Base-by-base conservation (phyloP, 257 asterid genomes). In the Striga asiatica region DNA sequence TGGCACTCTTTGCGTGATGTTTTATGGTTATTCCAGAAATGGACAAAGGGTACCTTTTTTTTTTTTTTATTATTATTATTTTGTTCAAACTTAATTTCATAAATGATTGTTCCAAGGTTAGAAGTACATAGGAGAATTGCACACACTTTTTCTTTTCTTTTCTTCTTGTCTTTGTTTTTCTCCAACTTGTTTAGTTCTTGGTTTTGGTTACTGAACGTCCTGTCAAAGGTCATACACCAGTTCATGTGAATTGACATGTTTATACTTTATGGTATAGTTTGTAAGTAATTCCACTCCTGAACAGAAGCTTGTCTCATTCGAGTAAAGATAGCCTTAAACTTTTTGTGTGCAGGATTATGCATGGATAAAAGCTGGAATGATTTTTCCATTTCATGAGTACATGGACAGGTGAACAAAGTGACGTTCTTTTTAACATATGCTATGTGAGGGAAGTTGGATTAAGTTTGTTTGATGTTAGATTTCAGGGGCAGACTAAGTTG, bases 341-440 rank as follows among this genome's bases (percentile, higher is more conserved):
- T 57, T 20, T 47, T 48, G 8, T 58, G 4, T 69, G 82, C 73
- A 92, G 99, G 99, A 92, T 59, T 92, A 88, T 71, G 89, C 81
- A 17, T 92, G 99, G 99, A 74, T 82, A 57, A 92, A 92, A 74
- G 83, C 84, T 50, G 99, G 99, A 56, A 82, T 81, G 97, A 20
- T 76, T 63, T 92, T 72, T 51, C 97, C 99, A 10, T 92, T 84
- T 76, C 85, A 76, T 29, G 95, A 84, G 54, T 92, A 82, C 64
- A 54, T 71, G 74, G 85, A 75, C 66, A 88, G 95, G 99, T 92
- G 69, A 67, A 74, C 72, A 43, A 32, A n/a, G 41, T 34, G 16
- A 38, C 34, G 16, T 59, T 38, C 37, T 19, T 35, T 58, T n/a
- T 47, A 63, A 67, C 48, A 20, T 56, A 25, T 60, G 46, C 43